Evolutionary conservation across 2,329 filamentous ascomycete species (phyloP).

Genomic region (Fusarium mundagurra): DNA sequence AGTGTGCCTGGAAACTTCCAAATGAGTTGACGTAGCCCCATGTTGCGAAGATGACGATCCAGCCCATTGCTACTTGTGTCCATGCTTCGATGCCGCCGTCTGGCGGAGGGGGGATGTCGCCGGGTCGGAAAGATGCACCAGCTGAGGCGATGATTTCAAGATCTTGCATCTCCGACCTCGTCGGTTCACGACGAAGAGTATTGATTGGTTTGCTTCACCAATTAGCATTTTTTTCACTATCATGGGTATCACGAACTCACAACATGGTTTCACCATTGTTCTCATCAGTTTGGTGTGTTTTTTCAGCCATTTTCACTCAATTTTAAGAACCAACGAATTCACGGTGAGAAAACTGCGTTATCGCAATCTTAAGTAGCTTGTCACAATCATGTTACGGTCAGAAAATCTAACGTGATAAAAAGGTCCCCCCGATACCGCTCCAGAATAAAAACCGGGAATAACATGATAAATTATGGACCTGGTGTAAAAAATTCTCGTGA

Average conservation of each 20-base stretch:
- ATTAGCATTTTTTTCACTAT: background rate
- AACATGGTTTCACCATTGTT: background rate
- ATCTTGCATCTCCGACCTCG: conserved; percentile 19
- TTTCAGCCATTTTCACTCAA: background rate
- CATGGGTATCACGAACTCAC: background rate
- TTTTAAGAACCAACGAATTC: too few relatives aligned
- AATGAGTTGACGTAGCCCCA: conserved; percentile 59
- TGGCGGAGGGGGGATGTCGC: conserved; percentile 28
- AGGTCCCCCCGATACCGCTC: background rate
- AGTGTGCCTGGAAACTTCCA: conserved; percentile 57
- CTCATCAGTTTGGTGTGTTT: background rate
- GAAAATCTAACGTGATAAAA: background rate
- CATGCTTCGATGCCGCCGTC: conserved; percentile 46
- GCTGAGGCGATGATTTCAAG: conserved; percentile 14
- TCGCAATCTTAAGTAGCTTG: background rate
- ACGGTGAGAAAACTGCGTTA: background rate
- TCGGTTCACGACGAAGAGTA: background rate
- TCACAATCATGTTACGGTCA: background rate
- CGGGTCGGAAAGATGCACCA: conserved; percentile 8
- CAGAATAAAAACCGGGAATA: conserved; percentile 1
- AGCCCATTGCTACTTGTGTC: conserved; percentile 52
- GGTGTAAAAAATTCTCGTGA: background rate
- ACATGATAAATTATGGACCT: background rate
- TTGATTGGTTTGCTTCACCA: background rate
- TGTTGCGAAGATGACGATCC: conserved; percentile 53